A percentile compares a stretch with the other conserved stretches of the same genome.
Conservation (phyloP, 2,329 filamentous ascomycete genomes). For the Aureobasidium sp. region DNA sequence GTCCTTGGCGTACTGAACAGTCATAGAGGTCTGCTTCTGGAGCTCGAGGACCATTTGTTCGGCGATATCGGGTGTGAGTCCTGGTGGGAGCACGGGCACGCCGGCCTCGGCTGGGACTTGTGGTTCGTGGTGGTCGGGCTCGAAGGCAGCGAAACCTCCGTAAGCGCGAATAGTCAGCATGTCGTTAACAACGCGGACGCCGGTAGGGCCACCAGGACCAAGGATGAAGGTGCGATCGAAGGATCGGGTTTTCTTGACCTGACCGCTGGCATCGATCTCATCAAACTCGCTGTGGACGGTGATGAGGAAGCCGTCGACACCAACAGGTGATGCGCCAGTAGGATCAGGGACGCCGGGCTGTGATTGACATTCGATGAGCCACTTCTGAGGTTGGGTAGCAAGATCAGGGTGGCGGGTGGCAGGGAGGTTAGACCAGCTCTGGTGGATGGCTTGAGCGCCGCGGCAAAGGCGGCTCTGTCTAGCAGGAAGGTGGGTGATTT, state of each 20-base stretch:
- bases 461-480: conserved; percentile 60
- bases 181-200: conserved; percentile 72
- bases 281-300: conserved; percentile 80
- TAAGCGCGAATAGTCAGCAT: conserved; percentile 67
- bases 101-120: conserved; percentile 18
- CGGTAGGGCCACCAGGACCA: conserved; percentile 61
- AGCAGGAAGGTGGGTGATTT: conserved; percentile 54
- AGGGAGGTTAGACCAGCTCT: conserved; percentile 64
- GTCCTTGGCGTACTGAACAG: conserved; percentile 66
- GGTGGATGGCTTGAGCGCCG: conserved; percentile 58
- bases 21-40: conserved; percentile 73
- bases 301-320: conserved; percentile 71
- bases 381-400: conserved; percentile 59
- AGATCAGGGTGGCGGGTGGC: conserved; percentile 69
- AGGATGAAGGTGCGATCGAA: conserved; percentile 78
- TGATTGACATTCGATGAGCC: conserved; percentile 75
- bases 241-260: conserved; percentile 54
- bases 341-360: conserved; percentile 66
- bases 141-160: conserved; percentile 49
- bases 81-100: conserved; percentile 22
- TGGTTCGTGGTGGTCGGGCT: conserved; percentile 32
- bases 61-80: conserved; percentile 26
- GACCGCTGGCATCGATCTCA: conserved; percentile 55
- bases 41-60: conserved; percentile 62
- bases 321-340: conserved; percentile 52